Conservation (phyloP, 2,329 filamentous ascomycete genomes). For the Curvularia verruculosa region DNA sequence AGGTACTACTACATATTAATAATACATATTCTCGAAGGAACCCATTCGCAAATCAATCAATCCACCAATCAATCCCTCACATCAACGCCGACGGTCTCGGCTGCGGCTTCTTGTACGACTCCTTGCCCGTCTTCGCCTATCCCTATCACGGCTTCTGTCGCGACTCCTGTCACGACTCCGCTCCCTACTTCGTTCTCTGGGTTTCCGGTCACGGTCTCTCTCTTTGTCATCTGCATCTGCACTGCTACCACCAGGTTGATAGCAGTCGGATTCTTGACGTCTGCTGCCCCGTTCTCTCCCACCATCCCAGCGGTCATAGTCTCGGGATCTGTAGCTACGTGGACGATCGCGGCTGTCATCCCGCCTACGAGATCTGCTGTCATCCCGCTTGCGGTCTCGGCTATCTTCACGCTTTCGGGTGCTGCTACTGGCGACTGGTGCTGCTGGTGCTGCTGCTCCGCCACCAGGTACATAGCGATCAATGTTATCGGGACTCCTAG, state of each 20-base stretch:
- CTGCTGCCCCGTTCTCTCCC: slow-evolving; percentile 30
- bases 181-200: slow-evolving; percentile 28
- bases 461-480: slow-evolving; percentile 47
- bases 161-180: slow-evolving; percentile 17
- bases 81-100: slow-evolving; percentile 23
- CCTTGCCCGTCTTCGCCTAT: slow-evolving; percentile 20
- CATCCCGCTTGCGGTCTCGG: slow-evolving; percentile 30
- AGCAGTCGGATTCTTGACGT: slow-evolving; percentile 41
- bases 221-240: slow-evolving; percentile 25
- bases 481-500: slow-evolving; percentile 47
- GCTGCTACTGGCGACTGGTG: slow-evolving; percentile 5
- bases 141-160: slow-evolving; percentile 16
- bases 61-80: not conserved
- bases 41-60: not conserved
- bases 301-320: slow-evolving; percentile 48
- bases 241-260: slow-evolving; percentile 31
- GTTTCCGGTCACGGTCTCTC: slow-evolving; percentile 33
- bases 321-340: slow-evolving; percentile 50
- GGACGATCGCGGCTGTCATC: slow-evolving; percentile 45
- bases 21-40: slow-evolving; percentile 7
- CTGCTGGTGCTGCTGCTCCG: slow-evolving; percentile 13
- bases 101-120: slow-evolving; percentile 22
- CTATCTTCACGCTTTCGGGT: slow-evolving; percentile 34
- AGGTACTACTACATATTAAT: not conserved
- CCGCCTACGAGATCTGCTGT: slow-evolving; percentile 48